A percentile compares a stretch with the other conserved stretches of the same genome.
Evolutionary conservation across 257 asterid genomes (phyloP).

Genomic region (Solanum paucissectum): DNA sequence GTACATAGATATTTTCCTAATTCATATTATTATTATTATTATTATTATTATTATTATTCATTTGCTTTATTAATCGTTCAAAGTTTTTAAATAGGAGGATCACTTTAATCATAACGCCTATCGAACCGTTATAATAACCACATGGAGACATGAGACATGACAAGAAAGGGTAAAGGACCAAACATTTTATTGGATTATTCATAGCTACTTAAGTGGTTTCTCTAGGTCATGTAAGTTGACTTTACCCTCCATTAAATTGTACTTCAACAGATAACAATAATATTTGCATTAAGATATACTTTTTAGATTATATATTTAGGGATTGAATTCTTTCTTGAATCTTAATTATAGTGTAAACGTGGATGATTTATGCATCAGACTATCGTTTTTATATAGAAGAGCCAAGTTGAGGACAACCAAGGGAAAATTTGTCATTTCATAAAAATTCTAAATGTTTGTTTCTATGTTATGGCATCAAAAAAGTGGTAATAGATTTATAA

Average conservation of each 20-base stretch:
- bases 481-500: too few relatives aligned
- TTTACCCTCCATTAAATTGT: neutral
- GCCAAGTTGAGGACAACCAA: too few relatives aligned
- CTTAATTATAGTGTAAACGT: too few relatives aligned
- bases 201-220: neutral
- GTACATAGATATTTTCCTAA: neutral
- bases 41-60: too few relatives aligned
- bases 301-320: neutral
- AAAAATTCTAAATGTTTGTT: too few relatives aligned
- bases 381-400: too few relatives aligned
- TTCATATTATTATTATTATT: neutral
- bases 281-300: neutral
- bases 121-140: neutral
- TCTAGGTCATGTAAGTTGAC: neutral
- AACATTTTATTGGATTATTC: neutral
- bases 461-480: too few relatives aligned
- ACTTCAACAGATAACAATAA: neutral
- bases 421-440: too few relatives aligned
- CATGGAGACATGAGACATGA: neutral
- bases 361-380: too few relatives aligned
- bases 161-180: neutral
- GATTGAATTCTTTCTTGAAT: too few relatives aligned
- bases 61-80: neutral
- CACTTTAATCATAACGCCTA: neutral
- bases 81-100: too few relatives aligned